A percentile compares a stretch with the other conserved stretches of the same genome.
phyloP scores from a whole-genome alignment of 164 flowering plant genomes.

The Vitis vinifera region DNA sequence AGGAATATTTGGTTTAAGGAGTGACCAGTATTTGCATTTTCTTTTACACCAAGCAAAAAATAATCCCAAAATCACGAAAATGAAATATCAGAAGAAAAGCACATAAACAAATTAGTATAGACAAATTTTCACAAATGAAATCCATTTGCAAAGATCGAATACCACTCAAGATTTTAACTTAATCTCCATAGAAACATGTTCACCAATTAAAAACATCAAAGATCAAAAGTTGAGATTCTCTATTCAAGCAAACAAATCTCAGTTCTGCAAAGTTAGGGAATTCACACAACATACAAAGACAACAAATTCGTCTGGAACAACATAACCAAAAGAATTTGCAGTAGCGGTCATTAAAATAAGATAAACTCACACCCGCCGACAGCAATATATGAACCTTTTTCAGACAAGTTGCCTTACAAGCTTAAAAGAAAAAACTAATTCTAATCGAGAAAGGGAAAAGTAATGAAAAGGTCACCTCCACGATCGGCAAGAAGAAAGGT shows the following conservation, averaged over 20 bases:
- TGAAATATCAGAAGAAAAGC: no score
- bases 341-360: no score
- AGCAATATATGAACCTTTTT: background rate
- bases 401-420: background rate
- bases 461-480: constrained; percentile 53
- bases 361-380: no score
- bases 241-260: background rate
- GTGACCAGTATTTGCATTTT: background rate
- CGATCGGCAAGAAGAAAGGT: constrained; percentile 77
- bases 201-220: no score
- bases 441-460: background rate
- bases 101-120: no score
- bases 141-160: no score
- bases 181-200: no score
- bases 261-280: background rate
- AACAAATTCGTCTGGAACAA: background rate
- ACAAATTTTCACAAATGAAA: no score
- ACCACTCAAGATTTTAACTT: no score
- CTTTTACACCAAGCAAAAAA: background rate
- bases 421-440: background rate
- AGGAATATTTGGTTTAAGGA: background rate
- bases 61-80: no score
- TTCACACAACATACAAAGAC: background rate
- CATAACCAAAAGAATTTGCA: background rate
- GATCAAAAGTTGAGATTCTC: background rate